Evolutionary conservation across 441 rosid genomes (phyloP).

Genomic region (Pelargonium myrrhifolium): DNA sequence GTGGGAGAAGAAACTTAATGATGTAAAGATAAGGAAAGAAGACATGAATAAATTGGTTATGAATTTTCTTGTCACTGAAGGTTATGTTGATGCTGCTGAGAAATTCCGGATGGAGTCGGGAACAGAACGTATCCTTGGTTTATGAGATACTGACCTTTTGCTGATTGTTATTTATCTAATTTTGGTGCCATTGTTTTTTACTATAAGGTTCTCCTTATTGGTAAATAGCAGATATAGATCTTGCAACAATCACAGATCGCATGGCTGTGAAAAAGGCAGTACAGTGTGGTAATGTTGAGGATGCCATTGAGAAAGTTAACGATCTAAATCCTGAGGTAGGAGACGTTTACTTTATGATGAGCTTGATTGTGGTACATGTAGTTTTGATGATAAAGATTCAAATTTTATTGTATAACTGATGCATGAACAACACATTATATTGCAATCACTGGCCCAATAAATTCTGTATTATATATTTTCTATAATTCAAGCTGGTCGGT

Average conservation of each 20-base stretch:
- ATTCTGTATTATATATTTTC: too few species aligned
- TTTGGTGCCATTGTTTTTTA: background rate
- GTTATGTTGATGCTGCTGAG: conserved; percentile 90
- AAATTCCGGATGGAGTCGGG: conserved; percentile 83
- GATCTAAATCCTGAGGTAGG: conserved; percentile 88
- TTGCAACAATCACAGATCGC: conserved; percentile 77
- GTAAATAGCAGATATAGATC: conserved; percentile 81
- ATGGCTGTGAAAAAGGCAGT: conserved; percentile 97
- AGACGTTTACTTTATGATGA: background rate
- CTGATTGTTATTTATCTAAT: background rate
- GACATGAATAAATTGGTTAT: conserved; percentile 91
- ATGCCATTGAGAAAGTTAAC: conserved; percentile 91
- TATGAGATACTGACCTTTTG: background rate
- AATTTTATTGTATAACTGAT: background rate
- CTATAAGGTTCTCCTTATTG: conserved; percentile 35
- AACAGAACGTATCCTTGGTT: conserved; percentile 75
- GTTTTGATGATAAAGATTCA: background rate
- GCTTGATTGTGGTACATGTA: background rate
- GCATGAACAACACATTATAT: too few species aligned
- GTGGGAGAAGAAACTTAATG: conserved; percentile 89
- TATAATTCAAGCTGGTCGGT: too few species aligned
- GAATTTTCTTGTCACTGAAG: conserved; percentile 95
- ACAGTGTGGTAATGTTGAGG: conserved; percentile 87
- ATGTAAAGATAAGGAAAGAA: conserved; percentile 72
- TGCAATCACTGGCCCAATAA: too few species aligned